Evolutionary conservation across 2,329 filamentous ascomycete species (phyloP), one percentile per base, ranked within the genome.

Genomic region (Elsinoe ampelina): DNA sequence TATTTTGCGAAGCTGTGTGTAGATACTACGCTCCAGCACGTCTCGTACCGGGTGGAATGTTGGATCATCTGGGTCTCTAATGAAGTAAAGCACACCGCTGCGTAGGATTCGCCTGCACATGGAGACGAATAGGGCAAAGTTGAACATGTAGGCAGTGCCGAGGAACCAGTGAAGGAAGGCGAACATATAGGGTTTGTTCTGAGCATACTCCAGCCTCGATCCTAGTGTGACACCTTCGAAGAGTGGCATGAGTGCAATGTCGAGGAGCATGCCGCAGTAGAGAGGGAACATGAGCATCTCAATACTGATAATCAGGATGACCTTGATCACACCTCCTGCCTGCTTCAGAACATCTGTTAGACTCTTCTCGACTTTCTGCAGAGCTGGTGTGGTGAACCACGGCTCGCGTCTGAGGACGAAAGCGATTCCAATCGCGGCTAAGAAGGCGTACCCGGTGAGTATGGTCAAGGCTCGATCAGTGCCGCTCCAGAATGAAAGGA

Each of bases 61-160:
- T 7, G 95, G 93, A 70, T 98, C 93, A 70, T 98, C 95, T 5
- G 93, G 93, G 70, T 98, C 95, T 61, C 93, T 84, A 65, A 98
- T 98, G 70, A 98, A 98, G 75, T 96, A 97, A 58, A 98, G 77
- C 39, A 98, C 93, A 54, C 93, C 93, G 63, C 84, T 89, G 61
- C 93, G 85, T 85, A 98, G 88, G 58, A 97, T 95, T 74, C 95
- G 96, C 61, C 93, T 85, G 72, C 93, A 98, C 91, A 98, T 97
- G 57, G 91, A 95, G 15, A 98, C 93, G 68, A 98, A 98, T 2
- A 98, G 80, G 4, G 93, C 93, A 69, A 98, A 98, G 69, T 98
- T 93, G 73, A 98, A 98, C 95, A 98, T 98, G 72, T 98, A 98
- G 61, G 91, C 95, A 2, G 93, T 98, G 50, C 93, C 93, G 57